phyloP scores from a whole-genome alignment of 306 rosid genomes.

The Lagenaria siceraria region DNA sequence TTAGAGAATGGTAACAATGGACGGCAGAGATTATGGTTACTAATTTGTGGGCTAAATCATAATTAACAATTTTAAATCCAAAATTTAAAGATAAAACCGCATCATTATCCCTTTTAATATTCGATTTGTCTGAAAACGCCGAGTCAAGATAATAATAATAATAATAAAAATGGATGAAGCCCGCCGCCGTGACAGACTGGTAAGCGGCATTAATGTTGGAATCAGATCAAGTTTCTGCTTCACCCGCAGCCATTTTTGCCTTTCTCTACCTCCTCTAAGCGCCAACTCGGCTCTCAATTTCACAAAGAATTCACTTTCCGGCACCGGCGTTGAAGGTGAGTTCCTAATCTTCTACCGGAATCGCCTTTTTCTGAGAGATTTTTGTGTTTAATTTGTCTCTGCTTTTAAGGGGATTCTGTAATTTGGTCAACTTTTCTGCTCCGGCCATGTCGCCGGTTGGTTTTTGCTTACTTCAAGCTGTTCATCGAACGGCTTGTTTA shows the following conservation, averaged over 20 bases:
- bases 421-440: neutral
- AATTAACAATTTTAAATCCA: neutral
- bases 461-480: neutral
- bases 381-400: neutral
- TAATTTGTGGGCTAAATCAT: neutral
- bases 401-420: neutral
- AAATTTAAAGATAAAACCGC: neutral
- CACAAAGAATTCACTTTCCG: neutral
- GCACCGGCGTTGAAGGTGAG: neutral
- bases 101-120: neutral
- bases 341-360: neutral
- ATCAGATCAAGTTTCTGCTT: neutral
- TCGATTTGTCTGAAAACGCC: neutral
- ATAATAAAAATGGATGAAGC: neutral
- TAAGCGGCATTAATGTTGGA: neutral
- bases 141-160: neutral
- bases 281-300: neutral
- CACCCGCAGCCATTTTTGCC: neutral
- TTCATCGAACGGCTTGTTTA: neutral
- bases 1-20: neutral
- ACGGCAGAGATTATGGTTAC: neutral
- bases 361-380: neutral
- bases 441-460: neutral
- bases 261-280: neutral
- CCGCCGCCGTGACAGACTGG: conserved; percentile 12